Percentiles rank a stretch among this genome's conserved stretches.
Conservation (phyloP, 495 filamentous ascomycete species). For the Neurospora sp. region DNA sequence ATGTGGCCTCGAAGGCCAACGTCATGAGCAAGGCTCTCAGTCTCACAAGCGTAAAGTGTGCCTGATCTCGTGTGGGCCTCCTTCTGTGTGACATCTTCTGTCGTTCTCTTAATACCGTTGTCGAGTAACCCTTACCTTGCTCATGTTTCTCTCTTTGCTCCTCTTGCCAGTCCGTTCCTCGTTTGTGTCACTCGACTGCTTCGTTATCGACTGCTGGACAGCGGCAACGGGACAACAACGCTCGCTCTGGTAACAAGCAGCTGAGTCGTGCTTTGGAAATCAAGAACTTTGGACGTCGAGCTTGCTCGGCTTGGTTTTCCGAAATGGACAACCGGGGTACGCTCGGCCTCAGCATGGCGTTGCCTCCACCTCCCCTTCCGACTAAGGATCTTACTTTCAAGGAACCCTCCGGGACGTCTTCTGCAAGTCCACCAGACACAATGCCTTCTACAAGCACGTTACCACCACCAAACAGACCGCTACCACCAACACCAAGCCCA, state of each 20-base stretch:
- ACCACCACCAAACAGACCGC: constrained; percentile 20
- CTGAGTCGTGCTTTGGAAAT: constrained; percentile 10
- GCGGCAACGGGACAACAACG: constrained; percentile 15
- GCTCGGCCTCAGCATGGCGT: constrained; percentile 5
- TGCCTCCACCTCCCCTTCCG: constrained; percentile 19
- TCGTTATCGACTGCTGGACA: constrained; percentile 21
- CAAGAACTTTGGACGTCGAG: constrained; percentile 14
- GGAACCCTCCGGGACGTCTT: background rate
- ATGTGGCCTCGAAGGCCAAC: background rate
- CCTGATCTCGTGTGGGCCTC: background rate
- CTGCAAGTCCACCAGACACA: background rate
- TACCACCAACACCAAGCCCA: constrained; percentile 16
- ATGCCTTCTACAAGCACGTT: constrained; percentile 5
- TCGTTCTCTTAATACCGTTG: constrained; percentile 1
- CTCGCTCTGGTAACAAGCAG: constrained; percentile 5
- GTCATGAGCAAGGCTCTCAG: background rate
- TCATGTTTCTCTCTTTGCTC: constrained; percentile 2
- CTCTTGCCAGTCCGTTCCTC: background rate
- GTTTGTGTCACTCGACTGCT: background rate
- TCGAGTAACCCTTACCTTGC: background rate
- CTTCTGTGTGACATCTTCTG: background rate
- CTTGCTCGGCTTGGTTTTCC: constrained; percentile 2
- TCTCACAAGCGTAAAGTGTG: background rate
- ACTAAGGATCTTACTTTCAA: constrained; percentile 9
- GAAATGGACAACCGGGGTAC: constrained; percentile 2